A percentile compares a stretch with the other conserved stretches of the same genome.
Conservation (phyloP, 768 basidiomycete genomes). For the Udeniomyces megalosporus region DNA sequence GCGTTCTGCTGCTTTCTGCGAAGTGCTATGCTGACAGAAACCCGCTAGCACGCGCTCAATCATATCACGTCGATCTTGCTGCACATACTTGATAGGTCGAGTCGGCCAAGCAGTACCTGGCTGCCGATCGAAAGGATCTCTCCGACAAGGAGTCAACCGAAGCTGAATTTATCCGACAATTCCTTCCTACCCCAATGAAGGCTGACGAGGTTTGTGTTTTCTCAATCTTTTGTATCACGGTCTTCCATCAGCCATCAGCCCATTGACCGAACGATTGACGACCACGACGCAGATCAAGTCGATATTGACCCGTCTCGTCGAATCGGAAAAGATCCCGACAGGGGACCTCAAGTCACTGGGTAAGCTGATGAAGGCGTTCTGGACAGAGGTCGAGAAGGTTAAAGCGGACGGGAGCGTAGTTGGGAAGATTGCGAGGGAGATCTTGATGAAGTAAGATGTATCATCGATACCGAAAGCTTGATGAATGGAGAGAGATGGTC, state of each 20-base stretch:
- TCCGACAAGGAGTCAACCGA: constrained; percentile 13
- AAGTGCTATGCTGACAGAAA: background rate
- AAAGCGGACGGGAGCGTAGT: constrained; percentile 1
- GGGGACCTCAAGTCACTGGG: constrained; percentile 1
- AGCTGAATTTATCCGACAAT: constrained; percentile 8
- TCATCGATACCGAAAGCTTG: background rate
- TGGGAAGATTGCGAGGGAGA: background rate
- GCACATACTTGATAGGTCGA: background rate
- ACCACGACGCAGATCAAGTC: constrained; percentile 4
- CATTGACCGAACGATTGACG: too few species aligned
- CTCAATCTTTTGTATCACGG: background rate
- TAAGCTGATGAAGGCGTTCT: constrained; percentile 4
- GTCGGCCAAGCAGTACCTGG: background rate
- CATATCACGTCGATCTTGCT: background rate
- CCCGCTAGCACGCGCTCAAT: too few species aligned
- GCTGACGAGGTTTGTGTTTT: constrained; percentile 7
- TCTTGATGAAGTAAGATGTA: background rate
- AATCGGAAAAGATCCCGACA: background rate
- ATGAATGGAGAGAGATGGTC: background rate
- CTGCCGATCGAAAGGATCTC: constrained; percentile 7
- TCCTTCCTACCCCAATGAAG: constrained; percentile 1
- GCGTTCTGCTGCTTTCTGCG: background rate
- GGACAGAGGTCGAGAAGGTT: constrained; percentile 9
- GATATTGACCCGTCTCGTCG: background rate
- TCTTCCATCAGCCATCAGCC: too few species aligned